phyloP scores from a whole-genome alignment of 2,329 filamentous ascomycete species.

The Graphilbum fragrans region DNA sequence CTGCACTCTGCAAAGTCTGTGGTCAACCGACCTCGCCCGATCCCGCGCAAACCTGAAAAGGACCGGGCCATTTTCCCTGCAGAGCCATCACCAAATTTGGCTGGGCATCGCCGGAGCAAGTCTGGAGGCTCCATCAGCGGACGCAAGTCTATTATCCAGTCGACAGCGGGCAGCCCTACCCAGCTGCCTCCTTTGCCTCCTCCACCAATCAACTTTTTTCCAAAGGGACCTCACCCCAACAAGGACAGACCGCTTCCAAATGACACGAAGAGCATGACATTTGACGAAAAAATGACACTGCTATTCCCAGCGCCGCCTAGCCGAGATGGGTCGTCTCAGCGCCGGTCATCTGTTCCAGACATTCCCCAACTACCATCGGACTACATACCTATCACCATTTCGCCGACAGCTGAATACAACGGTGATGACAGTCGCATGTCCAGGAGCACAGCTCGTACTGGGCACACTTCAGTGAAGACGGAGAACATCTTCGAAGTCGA shows the following conservation, averaged over 20 bases:
- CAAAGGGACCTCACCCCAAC: constrained; percentile 4
- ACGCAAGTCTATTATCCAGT: constrained; percentile 32
- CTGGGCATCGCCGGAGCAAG: constrained; percentile 33
- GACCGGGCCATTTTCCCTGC: constrained; percentile 35
- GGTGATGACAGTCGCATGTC: constrained; percentile 14
- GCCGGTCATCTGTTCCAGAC: constrained; percentile 30
- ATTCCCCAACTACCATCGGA: constrained; percentile 25
- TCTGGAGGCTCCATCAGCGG: constrained; percentile 33
- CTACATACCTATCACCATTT: constrained; percentile 14
- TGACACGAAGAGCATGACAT: constrained; percentile 44
- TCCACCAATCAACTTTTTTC: constrained; percentile 30
- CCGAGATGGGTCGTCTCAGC: constrained; percentile 12
- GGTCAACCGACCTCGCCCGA: constrained; percentile 42
- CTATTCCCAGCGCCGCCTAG: constrained; percentile 30
- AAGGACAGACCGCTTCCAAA: constrained; percentile 32
- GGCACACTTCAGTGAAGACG: constrained; percentile 23
- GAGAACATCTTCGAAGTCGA: constrained; percentile 27
- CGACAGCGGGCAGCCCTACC: constrained; percentile 31
- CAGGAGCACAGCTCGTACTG: constrained; percentile 22
- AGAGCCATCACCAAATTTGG: constrained; percentile 23
- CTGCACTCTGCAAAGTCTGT: constrained; percentile 23
- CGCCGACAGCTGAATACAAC: constrained; percentile 12
- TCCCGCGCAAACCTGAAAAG: constrained; percentile 34
- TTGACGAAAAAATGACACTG: constrained; percentile 43
- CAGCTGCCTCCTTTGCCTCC: constrained; percentile 42